A percentile compares a stretch with the other conserved stretches of the same genome.
These are phyloP conservation scores for Graphiopsis chlorocephala DNA, from an alignment of 2,329 filamentous ascomycete genomes.

Conservation along the genomic window DNA sequence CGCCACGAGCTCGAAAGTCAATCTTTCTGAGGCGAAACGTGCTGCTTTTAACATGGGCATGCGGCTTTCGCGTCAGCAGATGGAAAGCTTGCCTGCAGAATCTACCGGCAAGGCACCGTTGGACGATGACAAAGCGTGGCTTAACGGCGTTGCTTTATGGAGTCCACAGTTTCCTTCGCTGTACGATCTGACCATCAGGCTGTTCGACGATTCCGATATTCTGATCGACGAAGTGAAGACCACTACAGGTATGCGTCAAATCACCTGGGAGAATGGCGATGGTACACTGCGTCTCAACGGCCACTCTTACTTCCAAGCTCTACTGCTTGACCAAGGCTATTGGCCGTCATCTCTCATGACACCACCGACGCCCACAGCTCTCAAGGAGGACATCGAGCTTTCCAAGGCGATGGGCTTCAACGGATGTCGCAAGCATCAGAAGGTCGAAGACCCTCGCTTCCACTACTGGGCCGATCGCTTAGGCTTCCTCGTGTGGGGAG, in stretches of 20 bases:
- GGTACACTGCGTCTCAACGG: conserved; percentile 60
- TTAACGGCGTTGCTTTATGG: conserved; percentile 60
- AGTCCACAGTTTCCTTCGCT: conserved; percentile 58
- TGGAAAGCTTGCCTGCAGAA: conserved; percentile 39
- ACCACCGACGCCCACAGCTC: conserved; percentile 47
- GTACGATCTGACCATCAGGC: conserved; percentile 54
- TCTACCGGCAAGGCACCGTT: conserved; percentile 37
- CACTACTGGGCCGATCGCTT: conserved; percentile 61
- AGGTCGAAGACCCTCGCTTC: conserved; percentile 61
- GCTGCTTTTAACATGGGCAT: conserved; percentile 34
- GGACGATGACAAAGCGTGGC: conserved; percentile 42
- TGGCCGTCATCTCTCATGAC: conserved; percentile 62
- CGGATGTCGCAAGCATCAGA: conserved; percentile 64
- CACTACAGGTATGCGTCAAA: conserved; percentile 59
- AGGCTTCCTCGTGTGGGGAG: conserved; percentile 62
- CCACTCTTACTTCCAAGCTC: conserved; percentile 58
- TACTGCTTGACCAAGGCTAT: conserved; percentile 62
- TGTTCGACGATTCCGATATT: conserved; percentile 43
- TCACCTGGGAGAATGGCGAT: conserved; percentile 59
- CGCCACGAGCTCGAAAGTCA: conserved; percentile 42
- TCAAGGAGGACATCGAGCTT: conserved; percentile 55
- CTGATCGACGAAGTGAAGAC: conserved; percentile 58
- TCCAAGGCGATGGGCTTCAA: conserved; percentile 63
- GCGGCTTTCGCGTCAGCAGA: conserved; percentile 46
- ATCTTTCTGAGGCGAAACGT: conserved; percentile 40